phyloP scores from a whole-genome alignment of 768 basidiomycete species.

The Lactifluus pinguis region DNA sequence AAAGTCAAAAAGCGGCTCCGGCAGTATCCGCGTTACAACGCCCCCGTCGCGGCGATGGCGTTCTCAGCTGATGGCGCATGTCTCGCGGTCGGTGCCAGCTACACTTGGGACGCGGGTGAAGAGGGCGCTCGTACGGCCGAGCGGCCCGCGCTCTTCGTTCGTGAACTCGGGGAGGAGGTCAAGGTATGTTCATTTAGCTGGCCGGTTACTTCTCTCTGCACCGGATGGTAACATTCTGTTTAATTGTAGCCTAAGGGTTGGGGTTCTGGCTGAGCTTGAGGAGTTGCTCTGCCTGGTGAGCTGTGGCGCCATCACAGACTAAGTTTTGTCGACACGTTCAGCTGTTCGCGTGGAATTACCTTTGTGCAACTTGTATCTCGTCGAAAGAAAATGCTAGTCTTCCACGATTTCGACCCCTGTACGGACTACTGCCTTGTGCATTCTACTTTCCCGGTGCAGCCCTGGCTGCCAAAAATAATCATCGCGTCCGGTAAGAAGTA shows the following conservation, averaged over 20 bases:
- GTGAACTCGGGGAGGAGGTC: constrained; percentile 66
- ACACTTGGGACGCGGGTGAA: constrained; percentile 87
- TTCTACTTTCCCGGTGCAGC: too few species aligned
- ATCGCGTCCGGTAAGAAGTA: too few species aligned
- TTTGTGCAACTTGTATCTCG: neutral
- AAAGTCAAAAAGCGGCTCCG: constrained; percentile 91
- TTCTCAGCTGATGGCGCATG: constrained; percentile 80
- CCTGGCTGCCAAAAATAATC: too few species aligned
- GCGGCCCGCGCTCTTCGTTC: constrained; percentile 50
- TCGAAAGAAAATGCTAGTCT: neutral
- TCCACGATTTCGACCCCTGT: neutral
- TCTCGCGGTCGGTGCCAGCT: constrained; percentile 76
- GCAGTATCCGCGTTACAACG: constrained; percentile 74
- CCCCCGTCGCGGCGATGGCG: constrained; percentile 67
- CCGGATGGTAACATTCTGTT: neutral
- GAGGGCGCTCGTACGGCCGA: constrained; percentile 57
- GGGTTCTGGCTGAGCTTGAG: neutral
- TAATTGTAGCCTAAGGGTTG: constrained; percentile 8
- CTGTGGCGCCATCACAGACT: neutral
- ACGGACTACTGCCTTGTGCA: neutral
- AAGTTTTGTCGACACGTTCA: neutral
- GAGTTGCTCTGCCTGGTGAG: neutral
- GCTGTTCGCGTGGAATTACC: neutral
- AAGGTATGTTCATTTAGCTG: constrained; percentile 39
- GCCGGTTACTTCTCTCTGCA: neutral